These are phyloP conservation scores for Syzygium aqueum DNA, from an alignment of 345 rosid genomes.

Conservation along the genomic window DNA sequence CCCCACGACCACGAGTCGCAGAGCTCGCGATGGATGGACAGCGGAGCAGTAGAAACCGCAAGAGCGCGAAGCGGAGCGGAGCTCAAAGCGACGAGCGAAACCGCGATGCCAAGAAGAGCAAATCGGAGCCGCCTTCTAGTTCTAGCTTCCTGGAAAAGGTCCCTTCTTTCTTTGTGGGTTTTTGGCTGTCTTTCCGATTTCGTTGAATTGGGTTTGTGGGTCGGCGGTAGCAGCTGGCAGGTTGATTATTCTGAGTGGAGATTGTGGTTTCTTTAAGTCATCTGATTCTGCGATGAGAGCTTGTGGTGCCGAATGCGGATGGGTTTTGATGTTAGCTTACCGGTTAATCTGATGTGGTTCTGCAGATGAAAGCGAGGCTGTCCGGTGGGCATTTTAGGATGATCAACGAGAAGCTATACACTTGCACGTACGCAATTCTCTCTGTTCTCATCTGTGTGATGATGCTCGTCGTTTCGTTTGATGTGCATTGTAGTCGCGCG, in stretches of 20 bases:
- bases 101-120: neutral
- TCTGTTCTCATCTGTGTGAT: neutral
- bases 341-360: neutral
- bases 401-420: constrained; percentile 89
- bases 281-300: neutral
- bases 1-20: neutral
- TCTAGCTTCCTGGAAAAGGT: constrained; percentile 52
- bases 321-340: neutral
- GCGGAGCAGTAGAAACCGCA: constrained; percentile 35
- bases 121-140: constrained; percentile 8
- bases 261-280: neutral
- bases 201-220: neutral
- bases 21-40: constrained; percentile 9
- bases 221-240: neutral
- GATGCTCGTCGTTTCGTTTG: neutral
- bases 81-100: neutral
- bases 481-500: neutral
- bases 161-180: neutral
- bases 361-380: constrained; percentile 71
- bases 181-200: neutral
- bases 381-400: constrained; percentile 89
- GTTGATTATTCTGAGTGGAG: neutral
- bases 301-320: neutral
- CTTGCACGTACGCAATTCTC: constrained; percentile 58
- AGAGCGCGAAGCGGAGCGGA: constrained; percentile 23